A percentile compares a stretch with the other conserved stretches of the same genome.
phyloP scores from a whole-genome alignment of 352 stramenopile genomes.

The Aphanomyces euteiches region DNA sequence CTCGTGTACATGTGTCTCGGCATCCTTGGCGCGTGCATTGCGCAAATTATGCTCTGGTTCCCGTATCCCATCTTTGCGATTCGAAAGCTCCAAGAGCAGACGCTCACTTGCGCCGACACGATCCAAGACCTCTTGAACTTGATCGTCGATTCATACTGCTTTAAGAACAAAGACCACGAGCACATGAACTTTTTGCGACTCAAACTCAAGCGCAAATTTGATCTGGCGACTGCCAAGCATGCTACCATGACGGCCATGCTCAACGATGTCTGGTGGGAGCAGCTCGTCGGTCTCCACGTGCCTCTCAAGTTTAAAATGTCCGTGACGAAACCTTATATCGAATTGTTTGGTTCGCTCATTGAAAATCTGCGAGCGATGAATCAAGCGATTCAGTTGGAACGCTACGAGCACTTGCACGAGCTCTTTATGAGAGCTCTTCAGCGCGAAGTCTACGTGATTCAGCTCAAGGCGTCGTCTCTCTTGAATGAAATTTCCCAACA shows the following conservation, averaged over 20 bases:
- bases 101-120: slow-evolving; percentile 44
- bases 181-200: slow-evolving; percentile 79
- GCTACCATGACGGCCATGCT: slow-evolving; percentile 53
- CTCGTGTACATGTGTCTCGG: slow-evolving; percentile 75
- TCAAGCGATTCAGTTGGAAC: slow-evolving; percentile 74
- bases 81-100: slow-evolving; percentile 48
- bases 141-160: slow-evolving; percentile 82
- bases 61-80: slow-evolving; percentile 77
- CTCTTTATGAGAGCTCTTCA: slow-evolving; percentile 77
- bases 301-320: slow-evolving; percentile 69
- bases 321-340: slow-evolving; percentile 62
- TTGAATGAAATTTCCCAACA: slow-evolving; percentile 65
- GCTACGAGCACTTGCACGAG: slow-evolving; percentile 72
- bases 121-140: slow-evolving; percentile 72
- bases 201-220: slow-evolving; percentile 78
- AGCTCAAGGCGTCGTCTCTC: slow-evolving; percentile 57
- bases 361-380: slow-evolving; percentile 64
- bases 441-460: slow-evolving; percentile 76
- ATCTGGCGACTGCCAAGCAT: slow-evolving; percentile 44
- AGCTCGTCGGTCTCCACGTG: slow-evolving; percentile 64
- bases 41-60: slow-evolving; percentile 68
- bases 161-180: slow-evolving; percentile 83
- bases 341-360: slow-evolving; percentile 63
- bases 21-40: slow-evolving; percentile 64
- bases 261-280: slow-evolving; percentile 78